Evolutionary conservation across 2,329 filamentous ascomycete genomes (phyloP), one percentile per base, ranked within the genome.

Genomic region (Pezicula neosporulosa): DNA sequence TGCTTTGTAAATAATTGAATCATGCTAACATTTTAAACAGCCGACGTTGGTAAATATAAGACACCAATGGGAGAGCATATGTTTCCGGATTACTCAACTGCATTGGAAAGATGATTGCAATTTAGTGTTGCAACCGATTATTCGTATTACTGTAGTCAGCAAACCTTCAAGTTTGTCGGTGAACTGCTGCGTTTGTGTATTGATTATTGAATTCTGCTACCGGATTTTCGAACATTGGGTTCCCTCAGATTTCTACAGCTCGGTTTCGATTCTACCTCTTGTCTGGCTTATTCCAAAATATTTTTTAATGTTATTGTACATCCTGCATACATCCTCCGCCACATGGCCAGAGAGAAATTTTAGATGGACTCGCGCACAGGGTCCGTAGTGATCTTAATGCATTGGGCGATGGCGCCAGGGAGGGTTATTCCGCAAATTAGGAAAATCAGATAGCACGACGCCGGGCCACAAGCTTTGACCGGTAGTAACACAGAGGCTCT

Each of bases 1-100:
- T 47, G 21, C 21, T 28, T 27, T 45, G 43, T 33, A 15, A 19
- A 15, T 24, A 7, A 52, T 50, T 49, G 58, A 57, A 50, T 56
- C 56, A 48, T 49, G 51, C 53, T 51, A 50, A 50, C 48, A 62
- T 49, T 42, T 35, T 30, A 19, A 19, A 16, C 50, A 68, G 65
- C 44, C 70, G 71, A 51, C 71, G 70, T 44, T 73, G 71, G 71
- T 73, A 60, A 68, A 43, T 24, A 24, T 35, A 16, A 13, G 10
- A 39, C 15, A 39, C 10, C 15, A 13, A 39, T 16, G 16, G 35
- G 16, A 52, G 10, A 44, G 10, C 42, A 27, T 21, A 7, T 44
- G 27, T 46, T 46, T 46, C 18, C 36, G 24, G n/a, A 16, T 33
- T 9, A 33, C 9, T 33, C 30, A 10, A 9, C 12, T 10, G 9